Conservation (phyloP, 768 basidiomycete species). For the Podaxis sp. region DNA sequence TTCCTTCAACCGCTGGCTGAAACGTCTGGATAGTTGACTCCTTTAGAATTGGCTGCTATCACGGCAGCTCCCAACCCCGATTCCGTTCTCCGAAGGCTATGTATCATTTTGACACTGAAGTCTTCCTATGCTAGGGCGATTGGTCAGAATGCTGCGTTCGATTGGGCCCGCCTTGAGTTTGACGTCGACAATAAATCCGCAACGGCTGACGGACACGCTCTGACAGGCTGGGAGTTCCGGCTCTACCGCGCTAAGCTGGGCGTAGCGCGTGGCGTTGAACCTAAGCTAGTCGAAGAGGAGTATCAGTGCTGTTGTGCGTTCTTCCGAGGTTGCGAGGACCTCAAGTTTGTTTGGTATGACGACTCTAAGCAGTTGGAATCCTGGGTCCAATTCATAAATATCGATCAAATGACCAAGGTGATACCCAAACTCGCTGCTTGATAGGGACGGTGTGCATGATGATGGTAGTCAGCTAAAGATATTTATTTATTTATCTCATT, state of each 20-base stretch:
- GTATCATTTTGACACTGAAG: slow-evolving; percentile 78
- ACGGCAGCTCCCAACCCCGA: slow-evolving; percentile 56
- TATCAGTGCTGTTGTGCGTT: slow-evolving; percentile 81
- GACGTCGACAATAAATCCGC: slow-evolving; percentile 63
- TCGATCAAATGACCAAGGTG: slow-evolving; percentile 80
- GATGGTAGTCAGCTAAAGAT: not conserved
- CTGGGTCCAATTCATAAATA: slow-evolving; percentile 84
- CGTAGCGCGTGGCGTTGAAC: slow-evolving; percentile 50
- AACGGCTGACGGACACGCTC: slow-evolving; percentile 63
- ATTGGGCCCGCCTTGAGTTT: slow-evolving; percentile 81
- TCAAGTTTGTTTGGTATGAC: slow-evolving; percentile 72
- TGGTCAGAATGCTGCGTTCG: slow-evolving; percentile 78
- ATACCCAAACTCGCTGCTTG: slow-evolving; percentile 72
- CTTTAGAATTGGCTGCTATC: slow-evolving; percentile 42
- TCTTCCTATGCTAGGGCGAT: slow-evolving; percentile 83
- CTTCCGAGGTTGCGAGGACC: slow-evolving; percentile 65
- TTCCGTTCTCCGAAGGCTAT: slow-evolving; percentile 71
- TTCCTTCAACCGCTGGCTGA: slow-evolving; percentile 2
- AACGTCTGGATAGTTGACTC: slow-evolving; percentile 21
- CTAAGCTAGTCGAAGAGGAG: slow-evolving; percentile 54
- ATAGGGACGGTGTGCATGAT: not conserved
- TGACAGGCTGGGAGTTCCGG: slow-evolving; percentile 86
- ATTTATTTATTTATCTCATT: too few relatives aligned
- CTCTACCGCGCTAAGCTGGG: slow-evolving; percentile 75
- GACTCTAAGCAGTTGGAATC: slow-evolving; percentile 65